phyloP scores from a whole-genome alignment of 148 eudicot genomes.

The Fagopyrum homotropicum region DNA sequence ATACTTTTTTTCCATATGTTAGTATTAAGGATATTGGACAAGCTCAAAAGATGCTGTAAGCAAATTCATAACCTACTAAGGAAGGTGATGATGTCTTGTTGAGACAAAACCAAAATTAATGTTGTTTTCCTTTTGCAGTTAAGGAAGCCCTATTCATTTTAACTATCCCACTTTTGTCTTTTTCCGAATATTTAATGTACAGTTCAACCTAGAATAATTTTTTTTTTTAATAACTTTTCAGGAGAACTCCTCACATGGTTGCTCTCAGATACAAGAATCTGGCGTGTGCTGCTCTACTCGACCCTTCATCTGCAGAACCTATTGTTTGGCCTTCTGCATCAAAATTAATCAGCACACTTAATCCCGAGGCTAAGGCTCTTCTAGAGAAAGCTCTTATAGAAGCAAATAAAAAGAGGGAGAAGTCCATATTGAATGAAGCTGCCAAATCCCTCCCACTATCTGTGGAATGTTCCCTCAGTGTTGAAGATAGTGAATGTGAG shows the following conservation, averaged over 20 bases:
- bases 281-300: conserved; percentile 26
- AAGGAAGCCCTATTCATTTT: not conserved
- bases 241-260: conserved; percentile 26
- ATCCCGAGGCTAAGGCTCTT: conserved; percentile 26
- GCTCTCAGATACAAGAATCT: conserved; percentile 25
- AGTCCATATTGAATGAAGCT: conserved; percentile 23
- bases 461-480: conserved; percentile 9
- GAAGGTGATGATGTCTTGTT: not conserved
- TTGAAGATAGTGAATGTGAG: not conserved
- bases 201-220: not conserved
- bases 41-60: not conserved
- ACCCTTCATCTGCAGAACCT: conserved; percentile 31
- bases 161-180: not conserved
- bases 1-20: not conserved
- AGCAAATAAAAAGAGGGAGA: conserved; percentile 28
- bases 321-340: conserved; percentile 26
- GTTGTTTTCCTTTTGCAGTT: not conserved
- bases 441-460: conserved; percentile 17
- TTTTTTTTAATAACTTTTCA: conserved; percentile 1
- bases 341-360: conserved; percentile 24
- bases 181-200: not conserved
- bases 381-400: conserved; percentile 28
- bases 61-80: not conserved
- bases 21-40: not conserved
- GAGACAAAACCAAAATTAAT: not conserved